Conservation (phyloP, 2,329 filamentous ascomycete species). For the Aspergillus aculeatus region DNA sequence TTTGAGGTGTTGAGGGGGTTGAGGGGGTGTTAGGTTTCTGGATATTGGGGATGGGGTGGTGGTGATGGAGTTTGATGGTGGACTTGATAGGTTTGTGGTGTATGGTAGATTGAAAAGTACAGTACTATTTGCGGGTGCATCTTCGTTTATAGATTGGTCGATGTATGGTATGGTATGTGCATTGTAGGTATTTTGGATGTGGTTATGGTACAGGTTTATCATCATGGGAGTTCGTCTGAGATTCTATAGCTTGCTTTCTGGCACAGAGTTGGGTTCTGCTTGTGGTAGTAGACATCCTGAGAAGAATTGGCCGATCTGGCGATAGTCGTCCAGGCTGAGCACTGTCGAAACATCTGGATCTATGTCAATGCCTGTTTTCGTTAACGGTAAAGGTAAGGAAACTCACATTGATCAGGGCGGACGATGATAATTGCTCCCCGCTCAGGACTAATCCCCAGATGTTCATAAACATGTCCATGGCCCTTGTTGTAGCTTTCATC, state of each 20-base stretch:
- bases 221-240: too few relatives aligned
- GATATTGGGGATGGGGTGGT: background rate
- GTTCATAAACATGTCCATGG: constrained; percentile 58
- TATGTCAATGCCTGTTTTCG: background rate
- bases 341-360: constrained; percentile 42
- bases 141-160: background rate
- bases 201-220: too few relatives aligned
- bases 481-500: constrained; percentile 56
- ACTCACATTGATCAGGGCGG: constrained; percentile 62
- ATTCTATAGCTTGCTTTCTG: constrained; percentile 13
- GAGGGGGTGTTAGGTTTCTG: background rate
- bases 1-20: constrained; percentile 14
- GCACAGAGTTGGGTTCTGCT: background rate
- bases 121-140: background rate
- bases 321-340: constrained; percentile 31
- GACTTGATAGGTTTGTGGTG: too few relatives aligned
- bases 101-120: too few relatives aligned
- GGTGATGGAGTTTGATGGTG: background rate
- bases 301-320: constrained; percentile 37
- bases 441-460: constrained; percentile 52
- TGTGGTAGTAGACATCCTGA: constrained; percentile 30
- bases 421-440: constrained; percentile 54
- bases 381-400: background rate
- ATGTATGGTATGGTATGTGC: background rate
- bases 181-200: too few relatives aligned